A percentile compares a stretch with the other conserved stretches of the same genome.
Evolutionary conservation across 202 grass and related monocot genomes (phyloP).

Genomic region (Panicum virgatum): DNA sequence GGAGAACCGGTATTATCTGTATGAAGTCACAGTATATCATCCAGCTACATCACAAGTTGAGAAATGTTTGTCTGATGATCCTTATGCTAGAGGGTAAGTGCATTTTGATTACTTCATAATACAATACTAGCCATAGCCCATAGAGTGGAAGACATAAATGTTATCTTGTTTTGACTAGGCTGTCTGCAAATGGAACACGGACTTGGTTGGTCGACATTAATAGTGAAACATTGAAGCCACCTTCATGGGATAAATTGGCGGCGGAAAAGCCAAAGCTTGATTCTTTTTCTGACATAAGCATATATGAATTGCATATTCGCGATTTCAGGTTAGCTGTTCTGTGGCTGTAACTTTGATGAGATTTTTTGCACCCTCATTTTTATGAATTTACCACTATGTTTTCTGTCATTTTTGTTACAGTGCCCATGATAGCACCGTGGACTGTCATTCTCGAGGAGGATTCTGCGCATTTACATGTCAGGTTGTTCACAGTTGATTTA

Average conservation of each 20-base stretch:
- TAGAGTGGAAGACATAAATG: background rate
- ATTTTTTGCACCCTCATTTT: slow-evolving; percentile 10
- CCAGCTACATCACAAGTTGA: slow-evolving; percentile 57
- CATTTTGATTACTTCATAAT: slow-evolving; percentile 30
- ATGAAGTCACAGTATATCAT: slow-evolving; percentile 86
- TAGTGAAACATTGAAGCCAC: slow-evolving; percentile 66
- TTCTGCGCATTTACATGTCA: slow-evolving; percentile 79
- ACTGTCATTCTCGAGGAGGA: slow-evolving; percentile 57
- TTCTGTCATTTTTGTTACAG: slow-evolving; percentile 48
- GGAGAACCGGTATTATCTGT: slow-evolving; percentile 86
- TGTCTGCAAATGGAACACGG: slow-evolving; percentile 70
- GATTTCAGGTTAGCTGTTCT: slow-evolving; percentile 76
- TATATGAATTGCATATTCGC: slow-evolving; percentile 94
- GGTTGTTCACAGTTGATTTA: slow-evolving; percentile 52
- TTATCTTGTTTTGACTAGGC: slow-evolving; percentile 45
- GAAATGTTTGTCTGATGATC: slow-evolving; percentile 65
- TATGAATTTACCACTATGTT: slow-evolving; percentile 1
- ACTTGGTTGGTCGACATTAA: slow-evolving; percentile 84
- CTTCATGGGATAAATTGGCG: slow-evolving; percentile 69
- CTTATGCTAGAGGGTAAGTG: slow-evolving; percentile 82
- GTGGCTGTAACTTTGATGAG: background rate
- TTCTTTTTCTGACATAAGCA: slow-evolving; percentile 91
- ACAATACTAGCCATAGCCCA: slow-evolving; percentile 16
- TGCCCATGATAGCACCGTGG: slow-evolving; percentile 60
- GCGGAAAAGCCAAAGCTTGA: slow-evolving; percentile 73